These are phyloP conservation scores for Pyricularia sp. DNA, from an alignment of 2,329 filamentous ascomycete genomes.

Conservation along the genomic window DNA sequence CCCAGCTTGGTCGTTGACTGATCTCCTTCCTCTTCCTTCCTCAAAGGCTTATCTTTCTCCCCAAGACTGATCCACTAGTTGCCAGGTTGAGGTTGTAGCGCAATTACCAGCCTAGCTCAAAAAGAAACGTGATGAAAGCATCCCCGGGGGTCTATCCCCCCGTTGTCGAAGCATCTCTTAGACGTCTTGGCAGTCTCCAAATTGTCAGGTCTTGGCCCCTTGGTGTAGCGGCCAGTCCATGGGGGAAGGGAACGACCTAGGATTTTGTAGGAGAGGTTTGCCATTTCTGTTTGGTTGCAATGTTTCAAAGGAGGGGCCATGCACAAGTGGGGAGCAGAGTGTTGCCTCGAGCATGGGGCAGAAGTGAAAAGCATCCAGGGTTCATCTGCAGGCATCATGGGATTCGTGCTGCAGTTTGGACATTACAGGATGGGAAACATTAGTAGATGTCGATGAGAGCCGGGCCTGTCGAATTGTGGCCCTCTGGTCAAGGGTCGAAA, in stretches of 20 bases:
- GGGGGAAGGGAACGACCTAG: background rate
- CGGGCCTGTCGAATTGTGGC: background rate
- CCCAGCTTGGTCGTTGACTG: background rate
- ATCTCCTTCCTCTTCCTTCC: background rate
- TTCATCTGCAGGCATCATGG: background rate
- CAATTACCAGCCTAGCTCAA: background rate
- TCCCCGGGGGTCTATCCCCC: background rate
- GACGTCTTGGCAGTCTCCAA: conserved; percentile 11
- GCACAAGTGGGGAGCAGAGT: background rate
- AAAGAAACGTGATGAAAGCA: background rate
- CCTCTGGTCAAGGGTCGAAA: background rate
- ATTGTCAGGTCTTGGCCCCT: conserved; percentile 8
- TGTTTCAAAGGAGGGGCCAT: background rate
- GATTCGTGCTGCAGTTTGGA: background rate
- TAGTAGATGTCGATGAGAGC: background rate
- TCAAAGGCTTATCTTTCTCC: background rate
- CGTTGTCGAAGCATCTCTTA: conserved; percentile 4
- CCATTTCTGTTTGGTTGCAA: background rate
- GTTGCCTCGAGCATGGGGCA: background rate
- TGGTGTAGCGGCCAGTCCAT: background rate
- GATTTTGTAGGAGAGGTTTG: background rate
- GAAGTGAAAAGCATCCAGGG: background rate
- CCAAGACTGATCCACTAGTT: background rate
- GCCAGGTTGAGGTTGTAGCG: background rate
- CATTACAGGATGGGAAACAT: background rate